Evolutionary conservation across 2,329 filamentous ascomycete species (phyloP), one percentile per base, ranked within the genome.

Genomic region (Aspergillus brasiliensis): DNA sequence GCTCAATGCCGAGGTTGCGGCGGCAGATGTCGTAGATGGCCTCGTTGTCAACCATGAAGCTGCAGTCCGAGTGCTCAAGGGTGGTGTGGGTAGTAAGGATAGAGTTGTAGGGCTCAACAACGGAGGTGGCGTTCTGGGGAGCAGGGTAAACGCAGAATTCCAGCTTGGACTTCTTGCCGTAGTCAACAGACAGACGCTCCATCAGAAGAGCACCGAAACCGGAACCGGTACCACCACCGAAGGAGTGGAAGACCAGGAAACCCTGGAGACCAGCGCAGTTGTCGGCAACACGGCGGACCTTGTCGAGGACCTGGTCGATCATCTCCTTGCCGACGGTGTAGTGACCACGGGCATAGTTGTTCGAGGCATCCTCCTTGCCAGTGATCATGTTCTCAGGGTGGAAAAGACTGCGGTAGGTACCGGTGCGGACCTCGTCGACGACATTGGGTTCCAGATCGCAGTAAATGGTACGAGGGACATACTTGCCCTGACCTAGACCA

Each of bases 11-110:
- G 67, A 99, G 87, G 86, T 97, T 98, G 78, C 92, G 91, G 76
- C 93, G 91, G 89, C 95, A 99, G 79, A 99, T 98, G 79, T 98
- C 95, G 83, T 98, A 98, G 80, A 99, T 97, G 74, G 95, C 95
- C 86, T 99, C 95, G 82, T 99, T 99, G 85, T 99, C 95, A 70
- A 99, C 95, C 92, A 98, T 97, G 87, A 99, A 99, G 73, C 91
- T 96, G 86, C 95, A 98, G 87, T 99, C 95, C 65, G 93, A 97
- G 86, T 99, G 93, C 87, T 99, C 95, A 59, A 99, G 89, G 67
- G 95, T 98, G 77, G 93, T 98, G 88, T 99, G 95, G 66, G 95
- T 98, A 72, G 95, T 97, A 70, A 99, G 88, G 77, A 98, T 97
- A 55, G 95, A 97, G 88, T 99, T 99, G 88, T 99, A 99, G 62